phyloP scores from a whole-genome alignment of 805 yeast species.

The Candida maris region DNA sequence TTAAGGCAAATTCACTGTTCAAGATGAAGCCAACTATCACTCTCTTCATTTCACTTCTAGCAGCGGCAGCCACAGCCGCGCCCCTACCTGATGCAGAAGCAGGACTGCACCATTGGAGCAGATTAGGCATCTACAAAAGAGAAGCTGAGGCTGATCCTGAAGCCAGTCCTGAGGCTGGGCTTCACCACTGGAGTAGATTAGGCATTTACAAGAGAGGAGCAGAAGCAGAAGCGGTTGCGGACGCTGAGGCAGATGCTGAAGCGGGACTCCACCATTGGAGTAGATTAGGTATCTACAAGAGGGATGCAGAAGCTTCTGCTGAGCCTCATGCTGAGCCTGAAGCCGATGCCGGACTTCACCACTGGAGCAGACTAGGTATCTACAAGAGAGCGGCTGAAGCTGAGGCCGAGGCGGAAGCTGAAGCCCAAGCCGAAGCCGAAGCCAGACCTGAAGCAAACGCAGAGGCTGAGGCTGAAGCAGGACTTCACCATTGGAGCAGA shows the following conservation, averaged over 20 bases:
- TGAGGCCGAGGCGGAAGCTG: conserved; percentile 23
- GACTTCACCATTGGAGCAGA: conserved; percentile 7
- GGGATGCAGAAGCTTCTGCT: conserved; percentile 6
- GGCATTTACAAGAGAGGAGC: conserved; percentile 30
- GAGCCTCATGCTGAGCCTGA: conserved; percentile 5
- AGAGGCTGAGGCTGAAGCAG: conserved; percentile 17
- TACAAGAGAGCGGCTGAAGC: conserved; percentile 21
- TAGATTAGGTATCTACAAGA: conserved; percentile 1
- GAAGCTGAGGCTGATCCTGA: conserved; percentile 28
- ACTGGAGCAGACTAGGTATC: neutral
- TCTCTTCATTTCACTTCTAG: conserved; percentile 8
- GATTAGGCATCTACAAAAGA: conserved; percentile 24
- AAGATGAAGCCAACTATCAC: conserved; percentile 18
- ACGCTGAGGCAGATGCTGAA: conserved; percentile 18
- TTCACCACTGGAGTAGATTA: conserved; percentile 7
- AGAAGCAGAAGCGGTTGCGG: conserved; percentile 27
- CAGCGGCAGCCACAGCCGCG: conserved; percentile 5
- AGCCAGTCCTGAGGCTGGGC: conserved; percentile 17
- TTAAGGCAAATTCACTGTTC: neutral
- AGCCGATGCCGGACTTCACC: conserved; percentile 6
- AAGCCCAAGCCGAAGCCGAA: conserved; percentile 4
- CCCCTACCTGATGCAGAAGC: conserved; percentile 10
- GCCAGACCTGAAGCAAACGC: conserved; percentile 6
- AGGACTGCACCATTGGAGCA: conserved; percentile 9
- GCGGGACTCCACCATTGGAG: conserved; percentile 7